Conservation (phyloP, 2,329 filamentous ascomycete species). For the Hymenoscyphus infarciens region DNA sequence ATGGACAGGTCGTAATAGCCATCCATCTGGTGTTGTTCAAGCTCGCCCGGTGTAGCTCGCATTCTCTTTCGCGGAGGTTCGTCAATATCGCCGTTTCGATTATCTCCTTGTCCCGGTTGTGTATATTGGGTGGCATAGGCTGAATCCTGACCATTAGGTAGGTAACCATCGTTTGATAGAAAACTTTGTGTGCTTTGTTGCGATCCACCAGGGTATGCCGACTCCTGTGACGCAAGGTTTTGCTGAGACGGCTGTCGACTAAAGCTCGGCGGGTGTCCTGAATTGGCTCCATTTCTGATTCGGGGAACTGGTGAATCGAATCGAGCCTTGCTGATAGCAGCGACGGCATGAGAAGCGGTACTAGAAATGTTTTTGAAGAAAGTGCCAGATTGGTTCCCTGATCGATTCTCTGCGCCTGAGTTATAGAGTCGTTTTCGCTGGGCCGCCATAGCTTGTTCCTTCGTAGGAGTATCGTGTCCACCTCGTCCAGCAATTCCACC, state of each 20-base stretch:
- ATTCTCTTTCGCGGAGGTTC: slow-evolving; percentile 82
- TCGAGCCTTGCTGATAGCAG: slow-evolving; percentile 92
- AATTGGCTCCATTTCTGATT: slow-evolving; percentile 50
- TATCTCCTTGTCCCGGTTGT: slow-evolving; percentile 34
- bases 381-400: slow-evolving; percentile 69
- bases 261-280: slow-evolving; percentile 64
- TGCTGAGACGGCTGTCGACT: slow-evolving; percentile 71
- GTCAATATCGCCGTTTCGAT: slow-evolving; percentile 50
- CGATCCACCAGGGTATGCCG: slow-evolving; percentile 68
- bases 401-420: slow-evolving; percentile 63
- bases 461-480: slow-evolving; percentile 88
- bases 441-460: slow-evolving; percentile 97
- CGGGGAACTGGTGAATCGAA: slow-evolving; percentile 82
- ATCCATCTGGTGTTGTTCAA: slow-evolving; percentile 37
- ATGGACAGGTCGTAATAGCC: slow-evolving; percentile 51
- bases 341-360: slow-evolving; percentile 88
- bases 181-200: slow-evolving; percentile 78
- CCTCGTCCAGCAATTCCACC: slow-evolving; percentile 68
- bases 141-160: slow-evolving; percentile 56
- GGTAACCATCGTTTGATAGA: slow-evolving; percentile 70
- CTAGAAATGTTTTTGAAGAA: slow-evolving; percentile 97
- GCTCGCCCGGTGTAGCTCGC: slow-evolving; percentile 53
- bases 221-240: slow-evolving; percentile 54
- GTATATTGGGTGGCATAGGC: slow-evolving; percentile 60
- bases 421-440: slow-evolving; percentile 91